Evolutionary conservation across 345 rosid species (phyloP).

Genomic region (Aegle marmelos): DNA sequence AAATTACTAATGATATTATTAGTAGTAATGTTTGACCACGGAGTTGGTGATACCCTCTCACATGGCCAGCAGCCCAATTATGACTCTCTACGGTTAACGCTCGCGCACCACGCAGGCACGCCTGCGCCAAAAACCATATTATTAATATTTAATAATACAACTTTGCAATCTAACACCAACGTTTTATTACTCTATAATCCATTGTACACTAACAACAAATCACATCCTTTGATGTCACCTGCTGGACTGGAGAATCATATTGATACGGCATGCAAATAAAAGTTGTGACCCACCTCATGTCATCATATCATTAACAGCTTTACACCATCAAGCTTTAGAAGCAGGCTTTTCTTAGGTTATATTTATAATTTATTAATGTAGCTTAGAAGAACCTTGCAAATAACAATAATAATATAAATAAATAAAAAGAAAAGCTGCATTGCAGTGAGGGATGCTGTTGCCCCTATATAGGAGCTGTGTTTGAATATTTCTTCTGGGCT

Average conservation of each 20-base stretch:
- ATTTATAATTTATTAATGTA: too few relatives aligned
- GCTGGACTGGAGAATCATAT: not conserved
- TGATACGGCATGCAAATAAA: not conserved
- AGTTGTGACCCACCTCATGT: not conserved
- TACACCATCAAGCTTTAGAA: not conserved
- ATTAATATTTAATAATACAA: too few relatives aligned
- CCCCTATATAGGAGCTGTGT: not conserved
- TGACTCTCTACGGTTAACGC: not conserved
- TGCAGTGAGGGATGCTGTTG: not conserved
- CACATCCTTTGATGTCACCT: not conserved
- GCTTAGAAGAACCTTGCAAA: too few relatives aligned
- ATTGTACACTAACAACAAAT: not conserved
- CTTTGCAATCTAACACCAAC: too few relatives aligned
- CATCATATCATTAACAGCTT: not conserved
- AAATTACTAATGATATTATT: too few relatives aligned
- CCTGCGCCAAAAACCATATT: not conserved
- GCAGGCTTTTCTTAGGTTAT: too few relatives aligned
- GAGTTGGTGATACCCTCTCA: not conserved
- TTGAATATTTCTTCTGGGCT: constrained; percentile 1
- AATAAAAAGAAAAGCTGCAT: not conserved
- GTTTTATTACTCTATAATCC: not conserved
- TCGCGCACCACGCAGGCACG: not conserved
- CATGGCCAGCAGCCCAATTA: not conserved
- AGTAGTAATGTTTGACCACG: not conserved
- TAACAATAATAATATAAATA: too few relatives aligned